A percentile compares a stretch with the other conserved stretches of the same genome.
Evolutionary conservation across 108 stramenopile species (phyloP).

Genomic region (Parmales sp.): DNA sequence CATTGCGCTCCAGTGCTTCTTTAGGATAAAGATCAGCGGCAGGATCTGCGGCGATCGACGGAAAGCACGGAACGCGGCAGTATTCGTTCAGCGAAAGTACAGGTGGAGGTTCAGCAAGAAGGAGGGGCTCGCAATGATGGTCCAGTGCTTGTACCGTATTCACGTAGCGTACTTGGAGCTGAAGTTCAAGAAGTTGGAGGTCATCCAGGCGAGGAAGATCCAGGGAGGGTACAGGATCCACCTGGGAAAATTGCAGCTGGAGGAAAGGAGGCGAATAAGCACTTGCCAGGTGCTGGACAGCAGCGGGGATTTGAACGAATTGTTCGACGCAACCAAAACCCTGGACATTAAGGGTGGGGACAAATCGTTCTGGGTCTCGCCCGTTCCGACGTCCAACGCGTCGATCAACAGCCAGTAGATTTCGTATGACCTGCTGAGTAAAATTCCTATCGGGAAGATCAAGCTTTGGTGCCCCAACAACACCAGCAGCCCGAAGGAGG

Average conservation of each 20-base stretch:
- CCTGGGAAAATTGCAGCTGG: not conserved
- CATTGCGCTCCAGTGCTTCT: not conserved
- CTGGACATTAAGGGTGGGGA: constrained; percentile 1
- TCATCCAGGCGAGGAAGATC: constrained; percentile 6
- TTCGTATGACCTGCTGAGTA: not conserved
- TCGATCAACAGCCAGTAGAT: constrained; percentile 14
- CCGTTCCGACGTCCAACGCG: not conserved
- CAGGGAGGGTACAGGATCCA: not conserved
- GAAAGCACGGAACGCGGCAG: not conserved
- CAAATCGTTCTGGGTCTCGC: constrained; percentile 13
- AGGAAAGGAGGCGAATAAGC: not conserved
- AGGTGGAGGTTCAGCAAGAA: constrained; percentile 8
- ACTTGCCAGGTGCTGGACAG: not conserved
- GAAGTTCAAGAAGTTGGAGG: not conserved
- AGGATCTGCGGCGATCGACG: not conserved
- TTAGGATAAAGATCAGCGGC: not conserved
- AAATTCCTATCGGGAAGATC: not conserved
- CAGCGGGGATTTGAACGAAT: not conserved
- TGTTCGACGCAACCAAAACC: not conserved
- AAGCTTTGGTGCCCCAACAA: not conserved
- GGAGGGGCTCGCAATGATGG: not conserved
- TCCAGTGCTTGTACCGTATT: not conserved
- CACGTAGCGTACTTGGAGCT: not conserved
- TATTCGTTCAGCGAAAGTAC: constrained; percentile 2
- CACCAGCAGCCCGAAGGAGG: not conserved